These are phyloP conservation scores for Radiomyces spectabilis DNA, from an alignment of 192 early-diverging fungal genomes.

Conservation along the genomic window DNA sequence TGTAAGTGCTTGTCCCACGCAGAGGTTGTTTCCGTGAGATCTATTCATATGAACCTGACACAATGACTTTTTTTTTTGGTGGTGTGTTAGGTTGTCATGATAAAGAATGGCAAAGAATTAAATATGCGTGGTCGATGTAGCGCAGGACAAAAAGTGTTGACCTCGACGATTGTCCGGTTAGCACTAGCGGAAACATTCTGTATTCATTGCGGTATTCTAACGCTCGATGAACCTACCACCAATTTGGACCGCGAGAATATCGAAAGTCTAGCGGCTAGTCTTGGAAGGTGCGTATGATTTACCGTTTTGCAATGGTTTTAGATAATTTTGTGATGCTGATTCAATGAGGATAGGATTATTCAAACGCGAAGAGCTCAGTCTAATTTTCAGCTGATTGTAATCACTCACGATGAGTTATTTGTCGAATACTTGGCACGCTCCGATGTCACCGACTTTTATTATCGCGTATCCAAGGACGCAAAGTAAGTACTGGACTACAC, in stretches of 20 bases:
- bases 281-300: conserved; percentile 52
- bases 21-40: neutral
- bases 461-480: conserved; percentile 76
- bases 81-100: conserved; percentile 76
- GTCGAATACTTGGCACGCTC: conserved; percentile 70
- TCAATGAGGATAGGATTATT: conserved; percentile 57
- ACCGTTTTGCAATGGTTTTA: neutral
- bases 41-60: neutral
- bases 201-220: conserved; percentile 85
- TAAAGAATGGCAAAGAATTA: conserved; percentile 72
- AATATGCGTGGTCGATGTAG: conserved; percentile 95
- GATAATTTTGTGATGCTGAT: neutral
- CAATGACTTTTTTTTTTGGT: neutral
- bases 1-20: conserved; percentile 29
- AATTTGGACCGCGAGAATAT: conserved; percentile 91
- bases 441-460: conserved; percentile 85
- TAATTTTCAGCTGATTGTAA: conserved; percentile 96
- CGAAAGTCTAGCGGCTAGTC: conserved; percentile 71
- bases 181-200: conserved; percentile 95
- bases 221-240: conserved; percentile 96
- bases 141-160: conserved; percentile 95
- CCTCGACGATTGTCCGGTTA: conserved; percentile 91
- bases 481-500: conserved; percentile 28
- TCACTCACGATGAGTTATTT: conserved; percentile 98
- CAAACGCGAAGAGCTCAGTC: conserved; percentile 63